Base-by-base conservation (phyloP, 2,329 filamentous ascomycete genomes). In the Sphaerulina musiva region DNA sequence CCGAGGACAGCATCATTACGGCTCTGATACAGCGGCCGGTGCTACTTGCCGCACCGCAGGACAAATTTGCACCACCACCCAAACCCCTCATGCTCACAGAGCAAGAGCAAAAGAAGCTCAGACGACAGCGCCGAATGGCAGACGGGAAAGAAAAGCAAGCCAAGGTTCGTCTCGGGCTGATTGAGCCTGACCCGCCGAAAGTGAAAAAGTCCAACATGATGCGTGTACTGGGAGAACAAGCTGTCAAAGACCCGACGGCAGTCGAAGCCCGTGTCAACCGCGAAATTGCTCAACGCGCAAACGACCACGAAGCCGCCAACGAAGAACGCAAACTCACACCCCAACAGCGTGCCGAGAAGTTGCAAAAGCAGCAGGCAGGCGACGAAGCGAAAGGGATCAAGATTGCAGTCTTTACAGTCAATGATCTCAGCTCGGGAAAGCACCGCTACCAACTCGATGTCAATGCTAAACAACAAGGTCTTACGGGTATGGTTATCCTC, bases 181-280 rank as follows among this genome's bases (percentile, higher is more conserved):
- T 92, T 56, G 89, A 91, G 2, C 89, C 92, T 17, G 90, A 91
- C 29, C 87, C 91, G 26, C 92, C 93, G 9, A 98, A 97, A 73
- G 89, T 98, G 63, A 97, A 96, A 74, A 95, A 95, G 72, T 88
- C 86, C 54, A 98, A 98, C 70, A 81, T 98, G 68, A 98, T 98
- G 93, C 86, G 91, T 54, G 93, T 98, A 31, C 79, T 96, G 53
- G 93, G 93, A 59, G 89, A 96, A 68, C 86, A 89, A 72, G 85
- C 85, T 14, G 92, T 98, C 62, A 95, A 95, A 68, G 93, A 98
- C 72, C 93, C 93, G 6, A 98, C 95, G 0, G 93, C 93, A 3
- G 93, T 98, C 44, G 93, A 98, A 73, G 89, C 90, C 48, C 84
- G 89, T 23, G 93, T 98, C 48, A 95, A 95, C 70, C 81, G 85